These are phyloP conservation scores for Plasmodium malariae DNA, from an alignment of 169 alveolate genomes.

Conservation along the genomic window DNA sequence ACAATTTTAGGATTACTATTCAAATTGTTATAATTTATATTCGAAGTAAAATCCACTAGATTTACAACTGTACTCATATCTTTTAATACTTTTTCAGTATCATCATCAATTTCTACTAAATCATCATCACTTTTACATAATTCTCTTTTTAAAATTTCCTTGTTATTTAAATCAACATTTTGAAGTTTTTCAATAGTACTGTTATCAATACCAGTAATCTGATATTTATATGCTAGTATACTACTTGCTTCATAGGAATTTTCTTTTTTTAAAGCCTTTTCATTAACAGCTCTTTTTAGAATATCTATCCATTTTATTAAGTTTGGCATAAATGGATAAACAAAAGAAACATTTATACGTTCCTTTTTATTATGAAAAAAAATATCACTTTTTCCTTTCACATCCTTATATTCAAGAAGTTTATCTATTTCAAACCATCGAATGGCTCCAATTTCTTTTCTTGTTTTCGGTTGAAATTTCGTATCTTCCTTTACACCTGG, in stretches of 20 bases:
- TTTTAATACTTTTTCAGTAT: conserved; percentile 15
- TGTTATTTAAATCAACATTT: conserved; percentile 76
- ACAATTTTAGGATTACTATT: conserved; percentile 6
- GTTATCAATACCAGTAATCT: conserved; percentile 40
- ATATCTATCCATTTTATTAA: conserved; percentile 80
- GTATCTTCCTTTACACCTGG: conserved; percentile 90
- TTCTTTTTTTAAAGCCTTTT: conserved; percentile 13
- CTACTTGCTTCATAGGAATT: conserved; percentile 1
- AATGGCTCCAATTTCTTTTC: conserved; percentile 89
- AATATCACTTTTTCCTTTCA: conserved; percentile 46
- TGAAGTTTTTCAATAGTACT: conserved; percentile 77
- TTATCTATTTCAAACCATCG: conserved; percentile 87
- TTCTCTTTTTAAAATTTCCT: conserved; percentile 73
- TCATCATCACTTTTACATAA: conserved; percentile 71
- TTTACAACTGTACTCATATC: conserved; percentile 24
- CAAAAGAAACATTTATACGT: conserved; percentile 55
- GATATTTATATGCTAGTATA: conserved; percentile 43
- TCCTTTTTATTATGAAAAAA: conserved; percentile 76
- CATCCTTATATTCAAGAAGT: conserved; percentile 61
- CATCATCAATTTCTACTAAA: conserved; percentile 16
- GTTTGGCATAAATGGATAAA: conserved; percentile 79
- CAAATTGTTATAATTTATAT: conserved; percentile 22
- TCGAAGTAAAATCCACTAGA: not conserved
- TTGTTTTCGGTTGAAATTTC: conserved; percentile 85
- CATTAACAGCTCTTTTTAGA: conserved; percentile 39